phyloP scores from a whole-genome alignment of 345 rosid genomes.

The Erodium maritimum region DNA sequence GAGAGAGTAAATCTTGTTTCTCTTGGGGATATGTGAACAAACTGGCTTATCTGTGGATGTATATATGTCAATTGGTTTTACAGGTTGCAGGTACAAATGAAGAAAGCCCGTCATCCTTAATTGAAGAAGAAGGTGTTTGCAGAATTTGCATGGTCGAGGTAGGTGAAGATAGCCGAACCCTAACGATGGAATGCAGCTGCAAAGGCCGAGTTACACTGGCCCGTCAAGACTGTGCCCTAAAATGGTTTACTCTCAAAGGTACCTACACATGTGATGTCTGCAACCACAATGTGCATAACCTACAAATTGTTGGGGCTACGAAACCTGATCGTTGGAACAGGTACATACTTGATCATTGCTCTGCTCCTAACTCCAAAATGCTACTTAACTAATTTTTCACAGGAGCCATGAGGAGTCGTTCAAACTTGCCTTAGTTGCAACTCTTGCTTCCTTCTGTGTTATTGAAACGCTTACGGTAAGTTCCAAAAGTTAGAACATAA shows the following conservation, averaged over 20 bases:
- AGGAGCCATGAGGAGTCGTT: conserved; percentile 97
- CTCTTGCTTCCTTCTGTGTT: conserved; percentile 93
- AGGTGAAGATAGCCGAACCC: conserved; percentile 73
- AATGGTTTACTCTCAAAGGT: conserved; percentile 97
- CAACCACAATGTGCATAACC: conserved; percentile 80
- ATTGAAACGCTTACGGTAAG: conserved; percentile 93
- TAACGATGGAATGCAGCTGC: conserved; percentile 98
- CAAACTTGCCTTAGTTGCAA: conserved; percentile 72
- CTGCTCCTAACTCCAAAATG: too few relatives aligned
- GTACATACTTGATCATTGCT: background rate
- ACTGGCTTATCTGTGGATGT: too few relatives aligned
- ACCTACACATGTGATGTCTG: conserved; percentile 91
- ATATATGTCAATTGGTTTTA: conserved; percentile 6
- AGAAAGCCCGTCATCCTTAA: conserved; percentile 46
- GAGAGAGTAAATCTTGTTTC: too few relatives aligned
- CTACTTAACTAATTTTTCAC: conserved; percentile 12
- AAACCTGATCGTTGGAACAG: too few relatives aligned
- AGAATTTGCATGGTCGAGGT: conserved; percentile 77
- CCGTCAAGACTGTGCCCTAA: conserved; percentile 77
- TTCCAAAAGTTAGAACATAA: too few relatives aligned
- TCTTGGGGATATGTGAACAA: too few relatives aligned
- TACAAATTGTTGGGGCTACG: too few relatives aligned
- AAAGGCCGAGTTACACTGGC: conserved; percentile 85
- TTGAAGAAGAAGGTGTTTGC: conserved; percentile 83
- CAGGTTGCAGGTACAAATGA: conserved; percentile 52